These are phyloP conservation scores for Scorias spongiosa DNA, from an alignment of 2,329 filamentous ascomycete genomes.

Conservation along the genomic window DNA sequence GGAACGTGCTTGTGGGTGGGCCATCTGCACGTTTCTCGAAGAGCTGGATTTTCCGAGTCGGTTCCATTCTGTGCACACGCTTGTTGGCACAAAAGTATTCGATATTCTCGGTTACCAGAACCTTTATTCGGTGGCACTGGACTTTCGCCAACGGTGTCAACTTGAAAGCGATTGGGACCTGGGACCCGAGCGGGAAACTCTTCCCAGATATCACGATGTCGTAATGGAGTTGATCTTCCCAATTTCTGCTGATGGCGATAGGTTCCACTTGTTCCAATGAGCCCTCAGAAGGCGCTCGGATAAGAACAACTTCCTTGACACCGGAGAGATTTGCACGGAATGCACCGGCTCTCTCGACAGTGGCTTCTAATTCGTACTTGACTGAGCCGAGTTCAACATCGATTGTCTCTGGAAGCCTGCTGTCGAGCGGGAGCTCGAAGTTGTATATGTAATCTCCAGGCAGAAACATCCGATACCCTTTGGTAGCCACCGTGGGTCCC, in stretches of 20 bases:
- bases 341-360: constrained; percentile 70
- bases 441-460: constrained; percentile 60
- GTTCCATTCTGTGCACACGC: constrained; percentile 70
- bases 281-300: constrained; percentile 72
- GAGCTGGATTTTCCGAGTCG: constrained; percentile 66
- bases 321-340: constrained; percentile 82
- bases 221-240: constrained; percentile 91
- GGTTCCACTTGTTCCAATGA: constrained; percentile 85
- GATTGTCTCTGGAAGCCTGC: constrained; percentile 65
- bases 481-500: constrained; percentile 47
- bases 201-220: constrained; percentile 94
- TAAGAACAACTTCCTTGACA: constrained; percentile 64
- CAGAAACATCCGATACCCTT: constrained; percentile 74
- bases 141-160: constrained; percentile 85
- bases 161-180: constrained; percentile 87
- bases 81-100: constrained; percentile 84
- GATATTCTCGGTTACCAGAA: constrained; percentile 76
- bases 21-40: constrained; percentile 80
- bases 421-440: constrained; percentile 74
- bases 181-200: constrained; percentile 76
- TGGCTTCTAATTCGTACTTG: constrained; percentile 75
- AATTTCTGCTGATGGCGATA: constrained; percentile 82
- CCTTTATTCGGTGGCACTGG: constrained; percentile 82
- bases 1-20: constrained; percentile 55
- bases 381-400: constrained; percentile 75